Evolutionary conservation across 108 stramenopile species (phyloP), one percentile per base, ranked within the genome.

Genomic region (Parmales sp.): DNA sequence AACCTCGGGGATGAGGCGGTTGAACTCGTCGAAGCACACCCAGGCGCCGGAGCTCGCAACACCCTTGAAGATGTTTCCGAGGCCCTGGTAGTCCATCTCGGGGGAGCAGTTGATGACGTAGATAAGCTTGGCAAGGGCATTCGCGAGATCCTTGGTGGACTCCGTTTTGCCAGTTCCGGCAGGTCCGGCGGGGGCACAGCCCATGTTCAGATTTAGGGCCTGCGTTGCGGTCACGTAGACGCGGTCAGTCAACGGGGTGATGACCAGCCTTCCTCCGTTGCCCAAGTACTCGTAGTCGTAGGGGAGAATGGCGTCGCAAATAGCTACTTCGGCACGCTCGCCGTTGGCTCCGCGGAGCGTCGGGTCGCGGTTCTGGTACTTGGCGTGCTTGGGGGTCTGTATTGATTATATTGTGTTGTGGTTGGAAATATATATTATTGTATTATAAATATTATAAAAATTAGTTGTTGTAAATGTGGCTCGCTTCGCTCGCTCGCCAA

Each of bases 221-320:
- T 88, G 88, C 6, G 90, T 87, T 2, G 90, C 88, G 2, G 87
- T 88, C 5, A 91, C 86, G 41, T 88, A 88, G 26, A 88, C 85
- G 18, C 88, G 84, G 70, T 91, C 90, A 5, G 87, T 88, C 6
- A 87, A 80, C 31, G 90, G 88, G 51, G 90, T 91, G 36, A 87
- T 87, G 16, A 89, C 87, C 28, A 91, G 81, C 22, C 90, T 72
- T 8, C 85, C 80, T 1, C 86, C 86, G 63, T 91, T 88, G 23
- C 90, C 90, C 1, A 91, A 73, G 68, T 91, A 91, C 72, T 91
- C 90, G 71, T 88, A 89, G 63, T 86, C 86, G 63, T 91, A 91
- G 7, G 85, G 84, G 8, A 91, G 60, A 23, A 80, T 68, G 19
- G 90, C 90, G 71, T 88, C 87, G 28, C 83, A 83, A 46, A 90